Percentiles rank a stretch among this genome's conserved stretches.
phyloP scores from a whole-genome alignment of 768 basidiomycete species.

The Leccinum imitatum region DNA sequence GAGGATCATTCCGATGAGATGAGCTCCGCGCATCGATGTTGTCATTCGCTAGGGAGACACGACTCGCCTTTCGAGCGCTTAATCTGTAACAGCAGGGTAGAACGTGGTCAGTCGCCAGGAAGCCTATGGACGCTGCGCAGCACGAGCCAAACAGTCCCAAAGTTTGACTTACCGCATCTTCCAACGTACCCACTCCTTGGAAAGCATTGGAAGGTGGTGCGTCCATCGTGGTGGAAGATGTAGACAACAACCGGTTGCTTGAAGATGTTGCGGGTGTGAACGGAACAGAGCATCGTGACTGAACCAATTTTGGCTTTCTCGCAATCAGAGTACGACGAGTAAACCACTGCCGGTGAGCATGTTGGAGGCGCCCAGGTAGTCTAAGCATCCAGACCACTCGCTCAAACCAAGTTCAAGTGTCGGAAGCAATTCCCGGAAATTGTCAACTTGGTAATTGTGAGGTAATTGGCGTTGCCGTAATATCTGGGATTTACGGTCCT shows the following conservation, averaged over 20 bases:
- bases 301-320: slow-evolving; percentile 1
- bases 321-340: background rate
- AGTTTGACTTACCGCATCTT: slow-evolving; percentile 19
- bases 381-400: slow-evolving; percentile 8
- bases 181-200: slow-evolving; percentile 14
- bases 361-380: slow-evolving; percentile 4
- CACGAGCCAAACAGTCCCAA: background rate
- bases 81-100: slow-evolving; percentile 11
- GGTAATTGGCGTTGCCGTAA: background rate
- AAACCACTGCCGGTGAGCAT: background rate
- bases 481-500: background rate
- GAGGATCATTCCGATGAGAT: slow-evolving; percentile 1
- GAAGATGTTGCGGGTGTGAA: background rate
- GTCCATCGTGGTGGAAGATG: slow-evolving; percentile 9
- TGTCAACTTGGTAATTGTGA: background rate
- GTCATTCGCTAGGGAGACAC: background rate
- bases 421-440: background rate
- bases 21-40: background rate
- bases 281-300: background rate
- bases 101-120: slow-evolving; percentile 2
- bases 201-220: background rate
- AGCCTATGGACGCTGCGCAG: background rate
- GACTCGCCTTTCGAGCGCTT: slow-evolving; percentile 23
- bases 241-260: slow-evolving; percentile 2
- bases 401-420: background rate